phyloP scores from a whole-genome alignment of 2,329 filamentous ascomycete species.

The Fusarium veterinarium region DNA sequence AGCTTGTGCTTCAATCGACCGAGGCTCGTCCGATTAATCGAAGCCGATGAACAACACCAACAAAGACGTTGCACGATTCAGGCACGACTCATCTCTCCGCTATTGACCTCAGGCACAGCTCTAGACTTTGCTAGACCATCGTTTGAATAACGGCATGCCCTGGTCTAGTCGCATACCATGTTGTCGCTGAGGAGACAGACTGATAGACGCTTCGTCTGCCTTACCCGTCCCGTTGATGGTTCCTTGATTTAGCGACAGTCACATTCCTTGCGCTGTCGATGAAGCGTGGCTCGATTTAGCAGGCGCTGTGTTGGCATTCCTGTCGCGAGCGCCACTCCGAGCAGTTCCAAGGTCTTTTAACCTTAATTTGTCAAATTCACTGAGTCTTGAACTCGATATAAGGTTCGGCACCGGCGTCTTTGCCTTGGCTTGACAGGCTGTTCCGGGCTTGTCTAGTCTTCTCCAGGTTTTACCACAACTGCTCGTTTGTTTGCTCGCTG shows the following conservation, averaged over 20 bases:
- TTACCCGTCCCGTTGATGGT: constrained; percentile 37
- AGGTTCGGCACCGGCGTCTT: constrained; percentile 36
- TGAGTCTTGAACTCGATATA: constrained; percentile 28
- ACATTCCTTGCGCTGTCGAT: constrained; percentile 41
- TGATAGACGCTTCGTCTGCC: constrained; percentile 19
- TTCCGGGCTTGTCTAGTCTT: constrained; percentile 25
- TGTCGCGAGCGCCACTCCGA: constrained; percentile 28
- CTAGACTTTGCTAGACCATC: constrained; percentile 17
- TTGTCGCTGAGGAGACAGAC: constrained; percentile 15
- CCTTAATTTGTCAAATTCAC: constrained; percentile 34
- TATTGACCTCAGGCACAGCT: constrained; percentile 9
- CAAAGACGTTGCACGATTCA: constrained; percentile 10
- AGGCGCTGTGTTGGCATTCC: constrained; percentile 35
- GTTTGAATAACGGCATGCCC: constrained; percentile 9
- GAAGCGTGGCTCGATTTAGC: constrained; percentile 22
- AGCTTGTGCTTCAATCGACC: background rate
- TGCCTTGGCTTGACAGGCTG: constrained; percentile 13
- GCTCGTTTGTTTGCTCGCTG: background rate
- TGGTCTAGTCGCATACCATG: constrained; percentile 20
- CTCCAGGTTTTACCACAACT: constrained; percentile 24
- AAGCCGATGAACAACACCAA: background rate
- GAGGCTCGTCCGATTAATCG: background rate
- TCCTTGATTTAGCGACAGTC: constrained; percentile 40
- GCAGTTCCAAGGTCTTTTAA: constrained; percentile 28
- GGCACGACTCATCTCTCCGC: background rate